A percentile compares a stretch with the other conserved stretches of the same genome.
phyloP scores from a whole-genome alignment of 208 protist species.

The Leishmania tarentolae region DNA sequence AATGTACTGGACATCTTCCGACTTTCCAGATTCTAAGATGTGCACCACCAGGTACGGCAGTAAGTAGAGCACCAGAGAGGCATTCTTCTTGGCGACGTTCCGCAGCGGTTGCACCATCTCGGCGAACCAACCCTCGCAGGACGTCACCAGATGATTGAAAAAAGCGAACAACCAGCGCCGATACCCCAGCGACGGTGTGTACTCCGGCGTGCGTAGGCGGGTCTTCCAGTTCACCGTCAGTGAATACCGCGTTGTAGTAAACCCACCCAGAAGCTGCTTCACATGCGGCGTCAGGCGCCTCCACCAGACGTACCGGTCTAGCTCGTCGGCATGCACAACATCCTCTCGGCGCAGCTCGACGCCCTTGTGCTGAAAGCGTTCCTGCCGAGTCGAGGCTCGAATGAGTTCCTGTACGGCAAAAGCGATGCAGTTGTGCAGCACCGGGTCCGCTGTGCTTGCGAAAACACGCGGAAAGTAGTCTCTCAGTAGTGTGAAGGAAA shows the following conservation, averaged over 20 bases:
- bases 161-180: slow-evolving; percentile 67
- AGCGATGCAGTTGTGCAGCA: slow-evolving; percentile 83
- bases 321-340: slow-evolving; percentile 64
- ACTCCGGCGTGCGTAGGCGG: slow-evolving; percentile 60
- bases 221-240: slow-evolving; percentile 48
- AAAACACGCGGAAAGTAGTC: slow-evolving; percentile 77
- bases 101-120: slow-evolving; percentile 71
- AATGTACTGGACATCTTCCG: slow-evolving; percentile 40
- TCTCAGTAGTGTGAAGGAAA: slow-evolving; percentile 65
- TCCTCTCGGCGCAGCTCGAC: slow-evolving; percentile 48
- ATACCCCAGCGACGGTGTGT: slow-evolving; percentile 55
- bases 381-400: slow-evolving; percentile 59
- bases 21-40: slow-evolving; percentile 45
- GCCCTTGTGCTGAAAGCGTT: slow-evolving; percentile 43
- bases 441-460: slow-evolving; percentile 71
- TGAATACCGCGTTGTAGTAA: slow-evolving; percentile 75
- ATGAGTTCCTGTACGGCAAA: slow-evolving; percentile 88
- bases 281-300: slow-evolving; percentile 44
- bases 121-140: slow-evolving; percentile 57
- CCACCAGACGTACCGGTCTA: slow-evolving; percentile 85
- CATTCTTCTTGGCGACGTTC: slow-evolving; percentile 85
- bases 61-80: slow-evolving; percentile 58
- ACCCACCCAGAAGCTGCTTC: slow-evolving; percentile 69
- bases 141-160: slow-evolving; percentile 64
- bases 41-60: slow-evolving; percentile 80